Base-by-base conservation (phyloP, 2,329 filamentous ascomycete species). In the Exophiala sp. region DNA sequence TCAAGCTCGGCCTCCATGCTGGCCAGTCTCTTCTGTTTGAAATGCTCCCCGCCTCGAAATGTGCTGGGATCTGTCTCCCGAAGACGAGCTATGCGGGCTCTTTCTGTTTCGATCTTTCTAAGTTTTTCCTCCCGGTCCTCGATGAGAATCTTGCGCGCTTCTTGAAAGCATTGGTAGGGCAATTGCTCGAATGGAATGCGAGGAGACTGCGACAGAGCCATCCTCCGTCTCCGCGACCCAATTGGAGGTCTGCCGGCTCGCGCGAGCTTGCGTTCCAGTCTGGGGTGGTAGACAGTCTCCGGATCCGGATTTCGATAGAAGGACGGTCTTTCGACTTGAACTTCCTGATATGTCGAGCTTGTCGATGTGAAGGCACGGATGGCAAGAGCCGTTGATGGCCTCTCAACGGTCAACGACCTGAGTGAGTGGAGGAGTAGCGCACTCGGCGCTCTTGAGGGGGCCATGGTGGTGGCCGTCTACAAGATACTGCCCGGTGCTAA, bases 121-220 rank as follows among this genome's bases (percentile, higher is more conserved):
- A 97, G 62, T 73, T 95, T 97, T 70, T 91, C 80, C 58, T 82
- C 74, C 34, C 91, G 81, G 66, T 98, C 93, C 47, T 80, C 80
- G 46, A 82, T 77, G 48, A 98, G 74, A 42, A 97, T 71, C 66
- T 88, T 87, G 56, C 90, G 81, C 34, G 93, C 93, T 72, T 96
- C 90, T 71, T 98, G 93, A 73, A 97, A 98, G 70, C 88, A 93
- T 76, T 97, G 91, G 72, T 94, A 98, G 14, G 93, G 93, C 59
- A 98, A 74, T 66, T 91, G 86, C 73, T 95, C 88, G 65, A 98
- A 96, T 21, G 90, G 88, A 43, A 95, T 73, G 62, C 84, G 78
- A 55, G 77, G 57, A 73, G 78, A 61, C 73, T 79, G 63, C 77
- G 72, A 81, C 53, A 90, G 68, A 22, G 86, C 86, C 22, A 82